Percentiles rank a stretch among this genome's conserved stretches.
These are phyloP conservation scores for Umbilicus rupestris DNA, from an alignment of 164 flowering plant genomes.

Conservation along the genomic window DNA sequence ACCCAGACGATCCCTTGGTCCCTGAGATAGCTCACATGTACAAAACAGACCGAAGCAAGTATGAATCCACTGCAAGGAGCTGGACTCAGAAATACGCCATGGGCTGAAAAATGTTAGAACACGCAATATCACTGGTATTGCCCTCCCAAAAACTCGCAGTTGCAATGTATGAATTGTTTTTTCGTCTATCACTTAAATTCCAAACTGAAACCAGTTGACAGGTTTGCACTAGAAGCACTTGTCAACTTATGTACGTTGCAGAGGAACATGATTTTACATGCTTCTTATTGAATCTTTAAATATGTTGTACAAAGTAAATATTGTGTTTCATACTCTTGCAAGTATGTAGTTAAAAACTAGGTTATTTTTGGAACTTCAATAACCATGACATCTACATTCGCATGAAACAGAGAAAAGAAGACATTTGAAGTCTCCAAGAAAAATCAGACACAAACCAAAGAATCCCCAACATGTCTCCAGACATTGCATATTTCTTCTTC, in stretches of 20 bases:
- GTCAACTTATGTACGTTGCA: background rate
- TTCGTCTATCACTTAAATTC: background rate
- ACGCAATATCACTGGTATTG: background rate
- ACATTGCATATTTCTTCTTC: too few species aligned
- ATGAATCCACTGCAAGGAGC: conserved; percentile 3
- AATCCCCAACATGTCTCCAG: too few species aligned
- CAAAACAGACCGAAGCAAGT: background rate
- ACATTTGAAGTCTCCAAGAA: too few species aligned
- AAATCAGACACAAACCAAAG: too few species aligned
- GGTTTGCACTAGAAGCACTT: background rate
- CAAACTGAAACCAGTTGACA: background rate
- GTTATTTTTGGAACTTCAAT: too few species aligned
- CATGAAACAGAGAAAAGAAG: too few species aligned
- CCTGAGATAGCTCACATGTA: conserved; percentile 8
- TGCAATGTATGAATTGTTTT: background rate
- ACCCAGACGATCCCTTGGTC: conserved; percentile 9
- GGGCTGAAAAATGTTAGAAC: background rate
- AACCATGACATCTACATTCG: too few species aligned
- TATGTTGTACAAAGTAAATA: background rate
- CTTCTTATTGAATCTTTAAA: background rate
- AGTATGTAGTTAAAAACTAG: too few species aligned
- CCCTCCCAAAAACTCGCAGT: background rate
- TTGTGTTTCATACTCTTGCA: too few species aligned
- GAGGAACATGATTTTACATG: background rate
- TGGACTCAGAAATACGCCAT: conserved; percentile 8